phyloP scores from a whole-genome alignment of 441 rosid species.

The Mallotus repandus region DNA sequence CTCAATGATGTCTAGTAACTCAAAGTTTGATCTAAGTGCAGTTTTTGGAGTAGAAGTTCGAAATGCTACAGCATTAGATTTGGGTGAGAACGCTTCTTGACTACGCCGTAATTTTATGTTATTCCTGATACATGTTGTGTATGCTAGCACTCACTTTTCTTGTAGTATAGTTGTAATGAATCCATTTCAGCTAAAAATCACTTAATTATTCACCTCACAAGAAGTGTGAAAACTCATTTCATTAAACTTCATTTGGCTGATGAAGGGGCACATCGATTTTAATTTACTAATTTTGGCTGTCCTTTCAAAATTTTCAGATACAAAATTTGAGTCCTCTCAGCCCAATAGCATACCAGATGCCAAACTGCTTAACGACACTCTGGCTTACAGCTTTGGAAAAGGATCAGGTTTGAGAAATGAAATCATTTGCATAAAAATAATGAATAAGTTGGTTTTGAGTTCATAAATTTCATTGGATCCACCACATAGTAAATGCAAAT shows the following conservation, averaged over 20 bases:
- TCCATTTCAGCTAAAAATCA: not conserved
- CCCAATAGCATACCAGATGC: constrained; percentile 3
- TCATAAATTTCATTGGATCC: not conserved
- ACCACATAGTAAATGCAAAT: not conserved
- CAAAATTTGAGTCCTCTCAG: constrained; percentile 1
- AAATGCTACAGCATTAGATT: constrained; percentile 14
- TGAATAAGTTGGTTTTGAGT: not conserved
- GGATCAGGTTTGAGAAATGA: constrained; percentile 15
- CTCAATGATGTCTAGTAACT: constrained; percentile 11
- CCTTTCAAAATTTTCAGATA: constrained; percentile 1
- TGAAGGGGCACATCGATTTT: not conserved
- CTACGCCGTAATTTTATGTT: not conserved
- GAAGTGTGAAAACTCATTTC: not conserved
- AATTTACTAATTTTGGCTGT: not conserved
- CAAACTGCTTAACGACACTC: not conserved
- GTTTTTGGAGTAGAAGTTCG: constrained; percentile 1
- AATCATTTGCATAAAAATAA: not conserved
- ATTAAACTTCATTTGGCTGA: not conserved
- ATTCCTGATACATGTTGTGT: not conserved
- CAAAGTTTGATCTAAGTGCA: constrained; percentile 9
- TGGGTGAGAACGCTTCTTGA: constrained; percentile 9
- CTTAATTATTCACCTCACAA: too few species aligned
- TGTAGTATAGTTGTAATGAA: not conserved
- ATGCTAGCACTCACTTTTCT: not conserved
- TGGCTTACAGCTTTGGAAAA: not conserved